Evolutionary conservation across 306 rosid genomes (phyloP).

Genomic region (Castanea sativa): DNA sequence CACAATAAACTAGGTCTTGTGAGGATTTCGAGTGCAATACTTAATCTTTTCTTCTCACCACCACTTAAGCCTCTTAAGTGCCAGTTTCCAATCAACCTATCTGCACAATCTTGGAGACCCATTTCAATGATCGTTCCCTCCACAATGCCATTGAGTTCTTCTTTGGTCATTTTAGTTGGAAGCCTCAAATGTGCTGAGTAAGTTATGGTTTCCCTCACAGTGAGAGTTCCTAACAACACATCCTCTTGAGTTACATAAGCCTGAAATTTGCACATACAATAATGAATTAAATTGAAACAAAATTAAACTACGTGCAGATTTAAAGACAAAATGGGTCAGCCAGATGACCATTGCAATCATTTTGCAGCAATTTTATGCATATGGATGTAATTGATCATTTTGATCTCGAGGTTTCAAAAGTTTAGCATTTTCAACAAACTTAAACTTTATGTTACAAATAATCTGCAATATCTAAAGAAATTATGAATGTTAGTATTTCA

Average conservation of each 20-base stretch:
- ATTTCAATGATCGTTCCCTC: slow-evolving; percentile 78
- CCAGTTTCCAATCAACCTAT: slow-evolving; percentile 73
- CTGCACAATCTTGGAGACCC: slow-evolving; percentile 90
- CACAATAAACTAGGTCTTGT: slow-evolving; percentile 70
- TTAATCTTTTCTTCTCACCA: slow-evolving; percentile 81
- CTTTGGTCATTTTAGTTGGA: slow-evolving; percentile 49
- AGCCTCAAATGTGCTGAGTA: slow-evolving; percentile 72
- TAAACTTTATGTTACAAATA: not conserved
- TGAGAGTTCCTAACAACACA: slow-evolving; percentile 72
- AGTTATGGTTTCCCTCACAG: slow-evolving; percentile 66
- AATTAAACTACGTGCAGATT: not conserved
- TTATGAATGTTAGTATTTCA: not conserved
- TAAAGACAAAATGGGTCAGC: not conserved
- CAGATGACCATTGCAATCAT: slow-evolving; percentile 8
- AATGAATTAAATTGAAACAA: not conserved
- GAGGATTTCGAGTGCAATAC: slow-evolving; percentile 85
- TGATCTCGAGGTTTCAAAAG: not conserved
- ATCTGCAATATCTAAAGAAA: not conserved
- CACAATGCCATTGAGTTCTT: slow-evolving; percentile 45
- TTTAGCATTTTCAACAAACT: not conserved
- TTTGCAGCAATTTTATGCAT: not conserved
- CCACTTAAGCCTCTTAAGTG: slow-evolving; percentile 84
- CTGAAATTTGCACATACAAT: slow-evolving; percentile 34
- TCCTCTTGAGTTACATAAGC: slow-evolving; percentile 93
- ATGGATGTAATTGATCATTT: not conserved